Evolutionary conservation across 2,329 filamentous ascomycete genomes (phyloP).

Genomic region (Ciborinia camelliae): DNA sequence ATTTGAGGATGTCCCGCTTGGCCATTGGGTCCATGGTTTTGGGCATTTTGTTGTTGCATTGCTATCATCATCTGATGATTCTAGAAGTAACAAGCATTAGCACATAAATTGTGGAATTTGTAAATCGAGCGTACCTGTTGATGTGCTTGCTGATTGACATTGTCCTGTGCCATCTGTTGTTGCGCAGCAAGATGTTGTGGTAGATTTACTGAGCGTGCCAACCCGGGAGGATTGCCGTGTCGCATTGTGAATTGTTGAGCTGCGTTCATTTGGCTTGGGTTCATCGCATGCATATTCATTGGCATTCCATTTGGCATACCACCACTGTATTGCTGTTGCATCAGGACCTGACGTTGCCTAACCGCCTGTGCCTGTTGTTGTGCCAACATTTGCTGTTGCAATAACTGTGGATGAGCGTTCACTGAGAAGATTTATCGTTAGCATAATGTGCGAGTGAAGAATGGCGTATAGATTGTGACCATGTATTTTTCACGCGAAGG

Average conservation of each 20-base stretch:
- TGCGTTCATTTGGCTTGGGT: constrained; percentile 44
- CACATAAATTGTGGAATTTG: background rate
- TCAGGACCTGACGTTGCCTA: constrained; percentile 44
- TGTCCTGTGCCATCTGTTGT: constrained; percentile 40
- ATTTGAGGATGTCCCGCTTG: constrained; percentile 49
- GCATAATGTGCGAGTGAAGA: background rate
- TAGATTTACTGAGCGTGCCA: constrained; percentile 46
- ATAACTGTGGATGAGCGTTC: constrained; percentile 36
- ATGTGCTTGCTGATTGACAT: constrained; percentile 39
- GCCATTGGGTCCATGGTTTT: constrained; percentile 41
- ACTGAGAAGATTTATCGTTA: background rate
- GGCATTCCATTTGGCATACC: constrained; percentile 54
- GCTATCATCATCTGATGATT: constrained; percentile 36
- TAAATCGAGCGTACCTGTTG: constrained; percentile 36
- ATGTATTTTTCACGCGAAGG: background rate
- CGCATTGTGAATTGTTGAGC: constrained; percentile 54
- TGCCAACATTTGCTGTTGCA: constrained; percentile 47
- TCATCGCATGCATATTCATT: constrained; percentile 14
- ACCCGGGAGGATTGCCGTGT: constrained; percentile 39
- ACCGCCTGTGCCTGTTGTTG: constrained; percentile 16
- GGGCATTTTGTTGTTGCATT: constrained; percentile 46
- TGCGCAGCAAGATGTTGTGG: constrained; percentile 45
- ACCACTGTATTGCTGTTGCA: constrained; percentile 52
- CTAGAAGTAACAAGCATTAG: background rate
- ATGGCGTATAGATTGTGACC: background rate